phyloP scores from a whole-genome alignment of 139 green algal genomes.

The Nannochloris sp. region DNA sequence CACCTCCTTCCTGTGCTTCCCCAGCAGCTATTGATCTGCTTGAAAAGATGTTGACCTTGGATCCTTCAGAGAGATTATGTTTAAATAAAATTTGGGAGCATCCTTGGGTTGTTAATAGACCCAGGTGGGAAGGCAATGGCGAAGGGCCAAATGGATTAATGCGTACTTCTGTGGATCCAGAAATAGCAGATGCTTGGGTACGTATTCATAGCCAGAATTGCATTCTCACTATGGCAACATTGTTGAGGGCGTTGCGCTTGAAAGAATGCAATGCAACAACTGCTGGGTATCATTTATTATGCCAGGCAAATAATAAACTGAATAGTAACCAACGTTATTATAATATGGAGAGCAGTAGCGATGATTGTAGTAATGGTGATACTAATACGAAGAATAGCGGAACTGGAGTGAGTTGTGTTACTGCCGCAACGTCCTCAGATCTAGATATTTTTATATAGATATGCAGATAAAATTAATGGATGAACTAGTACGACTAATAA shows the following conservation, averaged over 20 bases:
- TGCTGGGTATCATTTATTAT: conserved; percentile 25
- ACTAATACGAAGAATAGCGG: no score
- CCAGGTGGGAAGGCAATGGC: conserved; percentile 9
- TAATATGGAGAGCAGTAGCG: no score
- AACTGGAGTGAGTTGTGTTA: no score
- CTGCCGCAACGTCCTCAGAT: no score
- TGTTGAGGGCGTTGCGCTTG: conserved; percentile 9
- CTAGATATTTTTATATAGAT: no score
- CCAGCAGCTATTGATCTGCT: conserved; percentile 34
- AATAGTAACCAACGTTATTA: neutral
- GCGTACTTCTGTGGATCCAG: conserved; percentile 6
- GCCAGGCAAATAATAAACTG: neutral
- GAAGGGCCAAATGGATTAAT: conserved; percentile 8
- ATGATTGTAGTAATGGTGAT: no score
- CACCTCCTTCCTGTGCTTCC: conserved; percentile 18
- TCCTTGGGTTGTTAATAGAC: conserved; percentile 30
- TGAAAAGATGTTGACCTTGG: conserved; percentile 62
- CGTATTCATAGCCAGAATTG: no score
- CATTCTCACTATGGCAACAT: no score
- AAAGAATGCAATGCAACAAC: conserved; percentile 24
- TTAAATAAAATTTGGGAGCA: conserved; percentile 37
- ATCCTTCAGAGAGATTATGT: conserved; percentile 52
- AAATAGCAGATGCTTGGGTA: no score
- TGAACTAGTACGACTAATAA: no score
- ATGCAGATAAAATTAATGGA: no score